A percentile compares a stretch with the other conserved stretches of the same genome.
These are phyloP conservation scores for Aspergillus uvarum DNA, from an alignment of 2,329 filamentous ascomycete genomes.

Conservation along the genomic window DNA sequence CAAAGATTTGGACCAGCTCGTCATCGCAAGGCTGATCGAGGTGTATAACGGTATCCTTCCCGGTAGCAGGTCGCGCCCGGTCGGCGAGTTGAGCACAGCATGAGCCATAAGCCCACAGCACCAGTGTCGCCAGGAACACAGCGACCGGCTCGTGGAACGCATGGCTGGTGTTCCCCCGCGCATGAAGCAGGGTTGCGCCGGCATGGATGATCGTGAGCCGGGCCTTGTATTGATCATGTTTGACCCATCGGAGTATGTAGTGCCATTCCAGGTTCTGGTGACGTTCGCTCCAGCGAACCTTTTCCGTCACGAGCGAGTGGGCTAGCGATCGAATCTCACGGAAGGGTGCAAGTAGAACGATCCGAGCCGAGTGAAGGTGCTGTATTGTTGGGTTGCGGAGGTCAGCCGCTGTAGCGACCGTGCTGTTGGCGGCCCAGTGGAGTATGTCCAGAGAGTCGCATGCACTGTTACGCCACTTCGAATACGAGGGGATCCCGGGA, in stretches of 20 bases:
- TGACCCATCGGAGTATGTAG: slow-evolving; percentile 51
- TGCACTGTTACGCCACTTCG: slow-evolving; percentile 47
- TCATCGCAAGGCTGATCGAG: slow-evolving; percentile 59
- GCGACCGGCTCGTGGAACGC: slow-evolving; percentile 51
- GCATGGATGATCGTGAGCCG: slow-evolving; percentile 57
- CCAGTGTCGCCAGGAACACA: slow-evolving; percentile 48
- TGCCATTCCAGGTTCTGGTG: slow-evolving; percentile 36
- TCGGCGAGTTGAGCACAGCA: slow-evolving; percentile 32
- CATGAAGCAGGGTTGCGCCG: slow-evolving; percentile 54
- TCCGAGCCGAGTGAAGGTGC: slow-evolving; percentile 56
- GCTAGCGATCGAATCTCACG: slow-evolving; percentile 48
- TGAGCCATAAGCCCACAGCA: slow-evolving; percentile 50
- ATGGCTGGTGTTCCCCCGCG: slow-evolving; percentile 50
- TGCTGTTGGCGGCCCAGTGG: slow-evolving; percentile 58
- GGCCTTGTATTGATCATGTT: slow-evolving; percentile 56
- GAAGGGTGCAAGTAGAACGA: slow-evolving; percentile 53
- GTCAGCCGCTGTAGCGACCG: slow-evolving; percentile 50
- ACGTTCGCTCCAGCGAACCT: slow-evolving; percentile 31
- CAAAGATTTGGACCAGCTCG: slow-evolving; percentile 58
- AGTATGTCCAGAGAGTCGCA: slow-evolving; percentile 54
- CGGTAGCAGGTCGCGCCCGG: slow-evolving; percentile 24
- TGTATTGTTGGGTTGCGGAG: slow-evolving; percentile 56
- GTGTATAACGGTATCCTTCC: slow-evolving; percentile 47
- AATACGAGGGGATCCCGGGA: slow-evolving; percentile 48
- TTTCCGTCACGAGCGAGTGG: slow-evolving; percentile 34